Evolutionary conservation across 495 filamentous ascomycete genomes (phyloP).

Genomic region (Penicillium desertorum): DNA sequence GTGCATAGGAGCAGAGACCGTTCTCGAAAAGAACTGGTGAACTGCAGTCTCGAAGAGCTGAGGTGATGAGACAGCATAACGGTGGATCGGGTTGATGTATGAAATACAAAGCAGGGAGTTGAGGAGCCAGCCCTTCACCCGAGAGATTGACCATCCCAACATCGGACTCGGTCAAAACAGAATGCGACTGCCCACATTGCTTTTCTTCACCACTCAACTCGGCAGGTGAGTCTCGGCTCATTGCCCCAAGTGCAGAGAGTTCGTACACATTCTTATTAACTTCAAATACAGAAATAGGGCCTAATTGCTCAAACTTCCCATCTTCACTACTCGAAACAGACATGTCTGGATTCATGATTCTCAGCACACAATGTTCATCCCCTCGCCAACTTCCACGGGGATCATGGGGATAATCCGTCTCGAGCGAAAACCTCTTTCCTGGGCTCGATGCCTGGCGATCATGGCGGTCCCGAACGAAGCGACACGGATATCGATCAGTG

Average conservation of each 20-base stretch:
- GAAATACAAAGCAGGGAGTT: not conserved
- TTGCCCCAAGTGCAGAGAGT: not conserved
- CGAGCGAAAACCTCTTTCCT: too few species aligned
- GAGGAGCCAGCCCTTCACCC: not conserved
- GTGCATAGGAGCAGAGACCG: not conserved
- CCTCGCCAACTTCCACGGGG: not conserved
- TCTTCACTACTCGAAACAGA: not conserved
- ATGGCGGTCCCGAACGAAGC: not conserved
- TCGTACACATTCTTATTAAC: not conserved
- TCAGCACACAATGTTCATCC: not conserved
- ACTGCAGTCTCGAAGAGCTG: not conserved
- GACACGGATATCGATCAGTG: not conserved
- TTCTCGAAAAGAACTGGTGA: not conserved
- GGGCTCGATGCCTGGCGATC: not conserved
- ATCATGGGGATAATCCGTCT: not conserved
- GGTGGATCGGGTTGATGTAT: not conserved
- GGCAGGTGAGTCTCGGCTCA: not conserved
- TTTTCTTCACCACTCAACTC: not conserved
- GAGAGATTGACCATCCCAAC: not conserved
- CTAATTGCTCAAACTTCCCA: not conserved
- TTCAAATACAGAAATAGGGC: not conserved
- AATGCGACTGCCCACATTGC: not conserved
- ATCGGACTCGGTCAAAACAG: not conserved
- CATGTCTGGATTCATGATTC: not conserved
- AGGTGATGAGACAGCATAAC: constrained; percentile 4